Percentiles rank a stretch among this genome's conserved stretches.
phyloP scores from a whole-genome alignment of 306 rosid genomes.

The Carpinus fangiana region DNA sequence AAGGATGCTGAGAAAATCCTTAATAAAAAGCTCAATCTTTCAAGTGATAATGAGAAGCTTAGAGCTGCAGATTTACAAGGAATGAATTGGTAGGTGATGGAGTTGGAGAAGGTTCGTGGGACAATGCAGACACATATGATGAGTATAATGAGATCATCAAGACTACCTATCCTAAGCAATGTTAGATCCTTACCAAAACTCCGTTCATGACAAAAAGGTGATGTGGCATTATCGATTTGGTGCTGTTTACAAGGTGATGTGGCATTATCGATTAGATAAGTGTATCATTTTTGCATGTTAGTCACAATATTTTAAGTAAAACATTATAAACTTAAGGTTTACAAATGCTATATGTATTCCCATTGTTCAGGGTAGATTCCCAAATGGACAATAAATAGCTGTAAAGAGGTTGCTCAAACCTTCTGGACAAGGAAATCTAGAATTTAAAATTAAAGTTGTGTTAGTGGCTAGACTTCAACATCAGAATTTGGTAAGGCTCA shows the following conservation, averaged over 20 bases:
- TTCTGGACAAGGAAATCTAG: not conserved
- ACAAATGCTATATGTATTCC: not conserved
- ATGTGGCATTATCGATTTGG: no score
- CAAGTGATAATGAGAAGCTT: slow-evolving; percentile 3
- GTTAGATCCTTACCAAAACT: slow-evolving; percentile 50
- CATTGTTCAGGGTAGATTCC: not conserved
- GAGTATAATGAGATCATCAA: slow-evolving; percentile 41
- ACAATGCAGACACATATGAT: slow-evolving; percentile 27
- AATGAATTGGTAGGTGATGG: slow-evolving; percentile 22
- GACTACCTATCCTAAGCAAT: slow-evolving; percentile 34
- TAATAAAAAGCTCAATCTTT: slow-evolving; percentile 7
- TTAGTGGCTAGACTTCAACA: not conserved
- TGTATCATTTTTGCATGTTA: no score
- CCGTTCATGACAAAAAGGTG: slow-evolving; percentile 42
- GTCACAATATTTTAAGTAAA: not conserved
- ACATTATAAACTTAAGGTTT: not conserved
- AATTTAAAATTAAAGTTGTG: not conserved
- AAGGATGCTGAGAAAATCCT: slow-evolving; percentile 28
- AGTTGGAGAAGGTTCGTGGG: slow-evolving; percentile 12
- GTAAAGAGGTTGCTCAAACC: not conserved
- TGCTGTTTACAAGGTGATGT: not conserved
- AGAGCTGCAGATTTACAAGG: slow-evolving; percentile 30
- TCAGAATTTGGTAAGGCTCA: not conserved
- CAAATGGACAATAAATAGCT: not conserved
- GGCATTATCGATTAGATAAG: no score